A percentile compares a stretch with the other conserved stretches of the same genome.
Evolutionary conservation across 257 asterid genomes (phyloP).

Genomic region (Solanum sitiens): DNA sequence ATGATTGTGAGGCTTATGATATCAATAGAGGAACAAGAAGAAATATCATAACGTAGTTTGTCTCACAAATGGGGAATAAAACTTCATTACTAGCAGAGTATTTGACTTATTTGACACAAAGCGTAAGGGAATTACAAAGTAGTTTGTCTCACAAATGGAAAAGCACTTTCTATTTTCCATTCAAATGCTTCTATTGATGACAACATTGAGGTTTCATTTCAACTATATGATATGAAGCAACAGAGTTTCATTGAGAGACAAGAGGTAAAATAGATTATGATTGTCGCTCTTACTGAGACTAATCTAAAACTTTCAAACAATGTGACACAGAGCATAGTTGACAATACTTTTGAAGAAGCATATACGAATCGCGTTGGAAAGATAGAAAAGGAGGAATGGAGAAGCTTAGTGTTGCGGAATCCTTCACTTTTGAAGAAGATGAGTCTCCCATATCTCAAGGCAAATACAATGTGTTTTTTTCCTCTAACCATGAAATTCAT

Average conservation of each 20-base stretch:
- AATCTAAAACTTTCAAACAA: too few species aligned
- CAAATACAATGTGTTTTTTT: too few species aligned
- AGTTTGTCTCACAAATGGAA: too few species aligned
- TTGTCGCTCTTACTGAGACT: too few species aligned
- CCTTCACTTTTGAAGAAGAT: constrained; percentile 83
- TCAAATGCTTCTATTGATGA: too few species aligned
- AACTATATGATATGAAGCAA: constrained; percentile 88
- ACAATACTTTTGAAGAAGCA: constrained; percentile 62
- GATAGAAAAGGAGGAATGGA: constrained; percentile 89
- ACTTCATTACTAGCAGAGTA: constrained; percentile 94
- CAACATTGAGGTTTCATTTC: constrained; percentile 89
- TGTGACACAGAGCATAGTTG: too few species aligned
- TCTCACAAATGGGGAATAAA: constrained; percentile 65
- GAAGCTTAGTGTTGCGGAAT: constrained; percentile 71
- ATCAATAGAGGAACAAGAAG: too few species aligned
- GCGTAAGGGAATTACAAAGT: constrained; percentile 23
- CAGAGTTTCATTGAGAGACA: constrained; percentile 27
- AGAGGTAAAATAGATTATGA: constrained; percentile 40
- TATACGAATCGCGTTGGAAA: constrained; percentile 88
- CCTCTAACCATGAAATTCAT: too few species aligned
- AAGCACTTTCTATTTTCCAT: too few species aligned
- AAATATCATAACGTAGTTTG: too few species aligned
- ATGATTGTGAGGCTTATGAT: too few species aligned
- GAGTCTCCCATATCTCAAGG: constrained; percentile 27
- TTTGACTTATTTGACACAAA: constrained; percentile 92